Conservation (phyloP, 108 stramenopile genomes). For the Mayamaea pseudoterrestris region DNA sequence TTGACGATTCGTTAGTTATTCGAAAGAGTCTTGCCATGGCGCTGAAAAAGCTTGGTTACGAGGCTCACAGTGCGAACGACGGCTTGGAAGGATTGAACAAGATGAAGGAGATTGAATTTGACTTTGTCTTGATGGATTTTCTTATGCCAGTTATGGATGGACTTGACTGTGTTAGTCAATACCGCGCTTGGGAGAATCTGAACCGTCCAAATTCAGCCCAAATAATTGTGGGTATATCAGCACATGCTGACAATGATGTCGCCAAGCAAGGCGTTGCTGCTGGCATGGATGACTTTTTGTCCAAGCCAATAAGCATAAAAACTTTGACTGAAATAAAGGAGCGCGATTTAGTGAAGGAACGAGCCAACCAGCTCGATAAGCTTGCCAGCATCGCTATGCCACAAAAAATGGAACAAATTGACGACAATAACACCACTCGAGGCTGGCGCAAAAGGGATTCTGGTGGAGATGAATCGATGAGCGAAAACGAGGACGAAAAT, state of each 20-base stretch:
- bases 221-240: constrained; percentile 52
- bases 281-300: constrained; percentile 55
- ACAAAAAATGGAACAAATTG: neutral
- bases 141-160: constrained; percentile 83
- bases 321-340: constrained; percentile 31
- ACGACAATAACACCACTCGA: neutral
- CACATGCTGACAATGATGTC: constrained; percentile 45
- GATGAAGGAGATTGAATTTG: constrained; percentile 33
- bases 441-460: constrained; percentile 13
- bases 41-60: constrained; percentile 40
- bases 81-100: constrained; percentile 54
- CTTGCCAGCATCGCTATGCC: neutral
- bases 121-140: constrained; percentile 62
- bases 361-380: neutral
- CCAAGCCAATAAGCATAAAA: constrained; percentile 49
- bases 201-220: constrained; percentile 32
- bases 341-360: neutral
- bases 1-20: constrained; percentile 59
- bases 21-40: constrained; percentile 44
- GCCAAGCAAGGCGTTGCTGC: constrained; percentile 37
- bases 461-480: neutral
- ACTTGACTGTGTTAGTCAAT: constrained; percentile 58
- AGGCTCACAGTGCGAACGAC: constrained; percentile 49
- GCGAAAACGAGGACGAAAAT: constrained; percentile 7
- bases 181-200: constrained; percentile 42